These are phyloP conservation scores for Hypomontagnella submonticulosa DNA, from an alignment of 495 filamentous ascomycete genomes.

Conservation along the genomic window DNA sequence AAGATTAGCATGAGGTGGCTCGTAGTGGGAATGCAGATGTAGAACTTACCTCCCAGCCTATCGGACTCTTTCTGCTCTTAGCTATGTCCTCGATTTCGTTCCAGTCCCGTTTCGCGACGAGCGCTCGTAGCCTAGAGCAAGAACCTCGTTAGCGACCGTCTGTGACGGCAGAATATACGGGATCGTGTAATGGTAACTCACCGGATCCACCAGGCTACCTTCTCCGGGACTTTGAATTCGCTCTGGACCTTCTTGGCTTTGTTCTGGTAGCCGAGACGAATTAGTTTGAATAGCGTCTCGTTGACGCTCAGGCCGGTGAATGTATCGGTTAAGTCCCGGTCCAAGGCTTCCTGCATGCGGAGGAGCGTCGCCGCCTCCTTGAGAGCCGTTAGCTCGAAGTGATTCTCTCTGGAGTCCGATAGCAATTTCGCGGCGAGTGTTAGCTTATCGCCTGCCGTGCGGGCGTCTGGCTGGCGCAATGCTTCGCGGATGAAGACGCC, in stretches of 20 bases:
- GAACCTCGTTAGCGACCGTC: constrained; percentile 9
- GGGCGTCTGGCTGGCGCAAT: constrained; percentile 69
- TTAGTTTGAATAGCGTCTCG: constrained; percentile 87
- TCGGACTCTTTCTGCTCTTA: constrained; percentile 80
- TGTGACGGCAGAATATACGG: neutral
- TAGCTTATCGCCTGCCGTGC: constrained; percentile 80
- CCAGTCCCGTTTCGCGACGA: constrained; percentile 92
- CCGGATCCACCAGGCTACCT: constrained; percentile 87
- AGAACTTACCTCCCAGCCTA: constrained; percentile 88
- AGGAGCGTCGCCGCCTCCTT: constrained; percentile 82
- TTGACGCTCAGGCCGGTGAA: constrained; percentile 88
- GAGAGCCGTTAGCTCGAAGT: constrained; percentile 77
- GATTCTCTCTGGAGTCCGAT: constrained; percentile 81
- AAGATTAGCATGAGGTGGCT: constrained; percentile 16
- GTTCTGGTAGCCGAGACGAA: constrained; percentile 77
- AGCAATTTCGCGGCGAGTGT: constrained; percentile 82
- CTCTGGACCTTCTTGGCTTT: constrained; percentile 85
- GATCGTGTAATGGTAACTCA: constrained; percentile 41
- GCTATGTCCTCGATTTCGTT: constrained; percentile 87
- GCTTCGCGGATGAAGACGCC: constrained; percentile 88
- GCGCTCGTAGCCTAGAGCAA: constrained; percentile 73
- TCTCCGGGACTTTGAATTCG: constrained; percentile 93
- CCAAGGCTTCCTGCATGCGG: constrained; percentile 84
- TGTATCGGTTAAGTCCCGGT: constrained; percentile 79
- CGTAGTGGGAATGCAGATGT: neutral